These are phyloP conservation scores for Helotiales sp. DNA, from an alignment of 2,329 filamentous ascomycete genomes.

Conservation along the genomic window DNA sequence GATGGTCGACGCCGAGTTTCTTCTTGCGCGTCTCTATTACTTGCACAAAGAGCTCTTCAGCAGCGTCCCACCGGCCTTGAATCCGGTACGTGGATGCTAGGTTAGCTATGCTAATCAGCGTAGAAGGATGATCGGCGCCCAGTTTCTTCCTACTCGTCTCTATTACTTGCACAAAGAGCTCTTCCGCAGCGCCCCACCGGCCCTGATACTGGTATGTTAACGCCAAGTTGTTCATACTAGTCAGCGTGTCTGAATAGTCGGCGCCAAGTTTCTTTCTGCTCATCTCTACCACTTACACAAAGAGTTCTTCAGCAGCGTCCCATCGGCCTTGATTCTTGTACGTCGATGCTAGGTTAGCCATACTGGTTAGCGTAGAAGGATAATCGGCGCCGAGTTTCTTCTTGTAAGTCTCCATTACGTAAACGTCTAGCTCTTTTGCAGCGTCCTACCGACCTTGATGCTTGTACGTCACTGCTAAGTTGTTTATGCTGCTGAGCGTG, in stretches of 20 bases:
- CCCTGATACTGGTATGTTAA: not conserved
- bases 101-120: not conserved
- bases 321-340: not conserved
- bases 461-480: not conserved
- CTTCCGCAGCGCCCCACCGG: conserved; percentile 2
- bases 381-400: conserved; percentile 9
- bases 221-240: not conserved
- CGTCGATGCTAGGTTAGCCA: conserved; percentile 1
- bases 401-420: not conserved
- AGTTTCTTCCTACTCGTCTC: not conserved
- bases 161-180: not conserved
- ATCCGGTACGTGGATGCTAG: not conserved
- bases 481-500: conserved; percentile 13
- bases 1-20: not conserved
- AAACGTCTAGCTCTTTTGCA: conserved; percentile 8
- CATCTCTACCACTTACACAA: not conserved
- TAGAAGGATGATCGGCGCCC: not conserved
- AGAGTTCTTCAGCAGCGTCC: not conserved
- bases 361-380: conserved; percentile 12
- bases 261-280: not conserved
- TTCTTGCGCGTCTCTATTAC: not conserved
- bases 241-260: not conserved
- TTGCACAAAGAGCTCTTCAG: not conserved
- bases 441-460: conserved; percentile 8
- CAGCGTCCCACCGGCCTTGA: not conserved